phyloP scores from a whole-genome alignment of 1,284 basidiomycete species.

The Sanghuangporus weigelae region DNA sequence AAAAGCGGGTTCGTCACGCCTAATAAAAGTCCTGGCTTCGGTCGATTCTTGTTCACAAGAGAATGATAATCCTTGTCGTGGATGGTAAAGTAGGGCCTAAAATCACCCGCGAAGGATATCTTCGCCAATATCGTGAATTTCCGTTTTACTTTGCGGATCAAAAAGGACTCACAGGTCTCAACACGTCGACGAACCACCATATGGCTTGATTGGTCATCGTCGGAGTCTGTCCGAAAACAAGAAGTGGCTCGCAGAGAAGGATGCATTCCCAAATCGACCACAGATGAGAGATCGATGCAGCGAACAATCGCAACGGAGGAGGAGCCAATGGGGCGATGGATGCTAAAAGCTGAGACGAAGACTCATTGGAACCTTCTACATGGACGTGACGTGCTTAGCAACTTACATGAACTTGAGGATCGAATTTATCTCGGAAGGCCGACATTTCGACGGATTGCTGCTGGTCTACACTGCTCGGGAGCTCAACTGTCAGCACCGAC shows the following conservation, averaged over 20 bases:
- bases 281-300: constrained; percentile 71
- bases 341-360: constrained; percentile 62
- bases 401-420: constrained; percentile 42
- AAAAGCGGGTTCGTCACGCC: constrained; percentile 97
- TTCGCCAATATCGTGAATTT: constrained; percentile 25
- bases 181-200: constrained; percentile 87
- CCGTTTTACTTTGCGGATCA: constrained; percentile 1
- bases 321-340: constrained; percentile 65
- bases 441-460: constrained; percentile 63
- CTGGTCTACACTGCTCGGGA: constrained; percentile 66
- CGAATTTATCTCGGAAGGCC: constrained; percentile 41
- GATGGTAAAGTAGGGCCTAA: constrained; percentile 93
- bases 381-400: not conserved
- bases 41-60: constrained; percentile 79
- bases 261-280: constrained; percentile 95
- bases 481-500: constrained; percentile 62
- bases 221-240: constrained; percentile 82
- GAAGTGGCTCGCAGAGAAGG: constrained; percentile 81
- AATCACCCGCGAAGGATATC: constrained; percentile 83
- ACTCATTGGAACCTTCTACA: constrained; percentile 3
- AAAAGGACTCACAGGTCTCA: constrained; percentile 65
- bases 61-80: constrained; percentile 82
- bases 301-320: constrained; percentile 70
- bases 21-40: constrained; percentile 78
- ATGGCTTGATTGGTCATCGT: constrained; percentile 77